phyloP scores from a whole-genome alignment of 2,329 filamentous ascomycete species.

The Amesomyces nigricolor region DNA sequence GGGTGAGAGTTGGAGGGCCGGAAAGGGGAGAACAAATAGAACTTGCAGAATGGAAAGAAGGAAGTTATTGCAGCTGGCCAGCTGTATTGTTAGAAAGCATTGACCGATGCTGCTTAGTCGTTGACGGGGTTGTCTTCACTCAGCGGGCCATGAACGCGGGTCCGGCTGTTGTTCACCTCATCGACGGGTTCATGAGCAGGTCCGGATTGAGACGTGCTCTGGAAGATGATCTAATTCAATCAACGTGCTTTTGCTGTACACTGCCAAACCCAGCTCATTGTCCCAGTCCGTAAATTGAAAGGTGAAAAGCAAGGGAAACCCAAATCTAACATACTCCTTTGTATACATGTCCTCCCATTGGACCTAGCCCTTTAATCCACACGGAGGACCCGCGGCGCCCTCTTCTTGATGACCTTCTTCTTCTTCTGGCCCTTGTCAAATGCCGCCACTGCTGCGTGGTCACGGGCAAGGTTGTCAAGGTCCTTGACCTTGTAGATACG shows the following conservation, averaged over 20 bases:
- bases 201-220: neutral
- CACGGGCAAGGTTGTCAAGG: constrained; percentile 89
- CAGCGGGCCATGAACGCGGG: too few species aligned
- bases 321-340: constrained; percentile 20
- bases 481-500: constrained; percentile 99
- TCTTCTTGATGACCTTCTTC: constrained; percentile 69
- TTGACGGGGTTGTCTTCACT: too few species aligned
- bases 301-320: constrained; percentile 13
- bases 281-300: constrained; percentile 15
- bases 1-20: neutral
- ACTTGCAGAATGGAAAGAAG: too few species aligned
- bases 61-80: too few species aligned
- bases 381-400: constrained; percentile 64
- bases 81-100: too few species aligned
- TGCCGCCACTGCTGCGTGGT: constrained; percentile 63
- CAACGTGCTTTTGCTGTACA: constrained; percentile 18
- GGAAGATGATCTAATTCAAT: neutral
- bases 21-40: neutral
- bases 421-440: constrained; percentile 80
- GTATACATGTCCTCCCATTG: constrained; percentile 9
- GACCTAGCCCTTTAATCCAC: constrained; percentile 52
- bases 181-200: too few species aligned
- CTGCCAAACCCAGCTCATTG: constrained; percentile 14
- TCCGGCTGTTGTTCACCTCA: neutral
- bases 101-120: too few species aligned